A percentile compares a stretch with the other conserved stretches of the same genome.
Evolutionary conservation across 306 rosid species (phyloP).

Genomic region (Cicer pinnatifidum): DNA sequence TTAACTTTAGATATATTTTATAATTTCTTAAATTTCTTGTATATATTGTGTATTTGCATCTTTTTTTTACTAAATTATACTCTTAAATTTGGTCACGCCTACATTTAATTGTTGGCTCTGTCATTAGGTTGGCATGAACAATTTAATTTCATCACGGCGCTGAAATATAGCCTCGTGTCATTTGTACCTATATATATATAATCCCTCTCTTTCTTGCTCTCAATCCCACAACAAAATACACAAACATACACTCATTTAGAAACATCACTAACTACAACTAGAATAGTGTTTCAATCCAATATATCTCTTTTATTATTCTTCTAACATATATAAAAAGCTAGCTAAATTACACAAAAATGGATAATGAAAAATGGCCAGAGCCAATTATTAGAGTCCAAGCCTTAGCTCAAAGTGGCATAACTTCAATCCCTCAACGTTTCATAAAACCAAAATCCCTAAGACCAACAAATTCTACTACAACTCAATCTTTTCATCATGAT

Average conservation of each 20-base stretch:
- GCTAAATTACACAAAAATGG: too few species aligned
- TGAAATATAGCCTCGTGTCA: constrained; percentile 45
- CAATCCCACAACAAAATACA: constrained; percentile 39
- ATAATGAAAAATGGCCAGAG: constrained; percentile 68
- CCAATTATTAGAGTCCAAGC: constrained; percentile 80
- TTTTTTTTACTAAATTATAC: too few species aligned
- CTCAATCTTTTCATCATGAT: background rate
- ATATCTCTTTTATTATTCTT: background rate
- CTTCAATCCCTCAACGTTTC: constrained; percentile 63
- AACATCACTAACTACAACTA: too few species aligned
- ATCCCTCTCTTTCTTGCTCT: constrained; percentile 19
- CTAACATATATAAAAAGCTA: too few species aligned
- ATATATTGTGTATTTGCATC: too few species aligned
- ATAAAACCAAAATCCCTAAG: constrained; percentile 68
- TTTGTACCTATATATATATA: constrained; percentile 34
- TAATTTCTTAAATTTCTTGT: too few species aligned
- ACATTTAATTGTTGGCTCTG: too few species aligned
- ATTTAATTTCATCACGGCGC: constrained; percentile 78
- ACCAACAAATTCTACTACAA: constrained; percentile 31
- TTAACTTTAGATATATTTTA: too few species aligned
- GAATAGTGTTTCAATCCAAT: too few species aligned
- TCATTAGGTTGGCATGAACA: background rate
- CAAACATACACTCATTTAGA: too few species aligned
- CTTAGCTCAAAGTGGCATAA: constrained; percentile 78
- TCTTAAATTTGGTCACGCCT: too few species aligned